phyloP scores from a whole-genome alignment of 768 basidiomycete genomes.

The Russula foetens region DNA sequence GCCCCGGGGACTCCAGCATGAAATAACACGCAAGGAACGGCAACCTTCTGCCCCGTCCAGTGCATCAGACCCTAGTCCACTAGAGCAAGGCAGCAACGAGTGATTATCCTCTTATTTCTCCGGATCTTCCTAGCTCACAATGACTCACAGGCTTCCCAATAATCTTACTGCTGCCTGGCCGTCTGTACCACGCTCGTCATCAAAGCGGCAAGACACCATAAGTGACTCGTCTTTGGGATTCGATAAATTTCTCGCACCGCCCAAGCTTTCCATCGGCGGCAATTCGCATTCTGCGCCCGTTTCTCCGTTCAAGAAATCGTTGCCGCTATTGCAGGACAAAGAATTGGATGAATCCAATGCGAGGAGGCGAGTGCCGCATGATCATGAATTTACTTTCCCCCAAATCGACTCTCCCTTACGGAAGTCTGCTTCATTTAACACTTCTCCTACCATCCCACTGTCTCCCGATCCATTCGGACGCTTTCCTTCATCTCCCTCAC shows the following conservation, averaged over 20 bases:
- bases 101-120: conserved; percentile 1
- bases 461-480: conserved; percentile 80
- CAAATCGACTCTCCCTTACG: conserved; percentile 28
- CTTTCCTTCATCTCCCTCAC: conserved; percentile 40
- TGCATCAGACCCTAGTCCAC: background rate
- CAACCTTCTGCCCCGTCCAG: background rate
- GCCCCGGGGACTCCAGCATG: conserved; percentile 34
- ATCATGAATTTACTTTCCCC: conserved; percentile 42
- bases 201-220: conserved; percentile 19
- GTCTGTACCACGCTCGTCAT: conserved; percentile 36
- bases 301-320: conserved; percentile 26
- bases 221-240: background rate
- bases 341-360: conserved; percentile 37
- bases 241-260: conserved; percentile 42
- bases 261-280: conserved; percentile 60
- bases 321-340: conserved; percentile 35
- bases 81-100: conserved; percentile 3
- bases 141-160: background rate
- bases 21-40: background rate
- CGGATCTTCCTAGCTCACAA: background rate
- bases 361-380: conserved; percentile 37
- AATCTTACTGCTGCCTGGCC: conserved; percentile 30
- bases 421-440: conserved; percentile 26
- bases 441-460: conserved; percentile 72
- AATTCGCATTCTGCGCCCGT: conserved; percentile 53